Base-by-base conservation (phyloP, 441 rosid genomes). In the Sinapis alba region DNA sequence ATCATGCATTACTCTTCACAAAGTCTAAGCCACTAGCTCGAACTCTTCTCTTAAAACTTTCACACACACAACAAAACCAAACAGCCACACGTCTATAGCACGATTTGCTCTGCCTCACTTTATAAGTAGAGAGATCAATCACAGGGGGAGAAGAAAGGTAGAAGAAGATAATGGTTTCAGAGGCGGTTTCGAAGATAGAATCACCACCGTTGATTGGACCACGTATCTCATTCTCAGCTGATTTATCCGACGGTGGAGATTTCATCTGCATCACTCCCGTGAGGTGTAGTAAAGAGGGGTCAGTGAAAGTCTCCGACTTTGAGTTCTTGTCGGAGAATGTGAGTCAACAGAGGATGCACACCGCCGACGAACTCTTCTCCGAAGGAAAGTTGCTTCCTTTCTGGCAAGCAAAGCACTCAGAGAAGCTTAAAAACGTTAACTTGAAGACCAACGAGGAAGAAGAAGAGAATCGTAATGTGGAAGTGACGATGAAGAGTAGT, bases 381-480 rank as follows among this genome's bases (percentile, higher is more conserved):
- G 94, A 94, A 70, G 98, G 98, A 9, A 92, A 90, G 80, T 72
- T 94, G 2, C 91, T 94, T 60, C 97, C 99, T 21, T 94, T 85
- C 38, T 81, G 97, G 94, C 89, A 87, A 79, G 82, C 77, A 79
- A 90, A 87, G 74, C 91, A 89, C 18, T 84, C 88, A 1, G 97
- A 92, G 83, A 87, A 86, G 84, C 97, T 94, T 58, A 81, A 81
- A 76, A 87, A 83, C 74, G 78, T 92, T 68, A 88, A 47, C 61
- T 86, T 92, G 69, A 87, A 84, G 36, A 23, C 81, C 0, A 84
- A 86, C 23, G 81, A 82, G 11, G 76, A 53, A 0, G 81, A 54
- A 9, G 84, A 57, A 18, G 83, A 71, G 54, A 62, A 36, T 7
- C 75, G 72, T 43, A 70, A 41, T 47, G 78, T 24, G 15, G 76